Base-by-base conservation (phyloP, 148 eudicot genomes). In the Chenopodium quinoa region DNA sequence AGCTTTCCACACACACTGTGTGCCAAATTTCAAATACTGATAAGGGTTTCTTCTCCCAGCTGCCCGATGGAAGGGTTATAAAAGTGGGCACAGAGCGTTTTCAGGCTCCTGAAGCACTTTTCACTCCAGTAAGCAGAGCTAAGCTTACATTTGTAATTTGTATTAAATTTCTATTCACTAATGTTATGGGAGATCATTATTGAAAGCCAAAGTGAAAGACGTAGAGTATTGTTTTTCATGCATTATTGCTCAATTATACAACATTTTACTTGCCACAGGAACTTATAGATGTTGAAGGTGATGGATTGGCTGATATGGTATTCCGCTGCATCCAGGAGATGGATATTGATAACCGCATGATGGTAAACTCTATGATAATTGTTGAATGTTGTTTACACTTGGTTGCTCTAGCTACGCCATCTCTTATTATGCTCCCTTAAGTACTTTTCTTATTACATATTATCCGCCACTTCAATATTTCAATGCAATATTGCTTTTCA, bases 261-360 rank as follows among this genome's bases (percentile, higher is more conserved):
- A 65, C 70, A 67, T 77, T 71, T 75, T 84, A 29, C 81, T 85
- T 84, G 73, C 37, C 89, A 83, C 88, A 93, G 99, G 98, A 93
- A 79, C 98, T 96, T 76, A 93, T 96, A 81, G 99, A 96, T 87
- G 97, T 96, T 75, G 99, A 96, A 86, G 99, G 99, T 78, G 99
- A 96, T 92, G 99, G 99, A 71, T 84, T 96, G 92, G 99, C 98
- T 85, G 99, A 96, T 86, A 93, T 96, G 99, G 98, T 93, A 83
- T 96, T 96, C 75, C 97, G 86, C 88, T 93, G 99, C 88, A 96
- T 96, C 81, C 99, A 93, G 80, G 98, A 96, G 83, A 96, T 96
- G 99, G 99, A 96, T 83, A 96, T 96, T 80, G 99, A 96, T 88
- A 96, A 96, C 78, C 89, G 99, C 69, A 96, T 96, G 99, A 93